Evolutionary conservation across 2,329 filamentous ascomycete genomes (phyloP).

Genomic region (Laburnicola sp.): DNA sequence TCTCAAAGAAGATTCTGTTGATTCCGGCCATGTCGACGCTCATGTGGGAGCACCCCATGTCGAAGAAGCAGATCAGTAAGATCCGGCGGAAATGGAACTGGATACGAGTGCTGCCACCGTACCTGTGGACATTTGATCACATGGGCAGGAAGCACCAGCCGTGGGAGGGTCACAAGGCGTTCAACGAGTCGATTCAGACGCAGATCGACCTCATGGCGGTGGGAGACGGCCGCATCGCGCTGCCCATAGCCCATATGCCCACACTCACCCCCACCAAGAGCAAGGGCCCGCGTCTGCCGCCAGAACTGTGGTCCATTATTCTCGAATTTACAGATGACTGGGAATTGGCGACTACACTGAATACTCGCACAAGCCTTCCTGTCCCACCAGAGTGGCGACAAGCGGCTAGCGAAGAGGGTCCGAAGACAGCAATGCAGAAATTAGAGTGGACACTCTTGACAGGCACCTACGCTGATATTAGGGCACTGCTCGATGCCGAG

Average conservation of each 20-base stretch:
- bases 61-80: constrained; percentile 83
- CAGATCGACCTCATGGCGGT: constrained; percentile 75
- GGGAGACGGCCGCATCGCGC: constrained; percentile 64
- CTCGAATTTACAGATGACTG: constrained; percentile 84
- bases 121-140: constrained; percentile 77
- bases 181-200: constrained; percentile 75
- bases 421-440: constrained; percentile 73
- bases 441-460: constrained; percentile 85
- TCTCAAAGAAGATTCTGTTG: constrained; percentile 79
- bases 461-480: constrained; percentile 69
- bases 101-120: constrained; percentile 78
- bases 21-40: constrained; percentile 86
- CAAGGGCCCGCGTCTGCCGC: constrained; percentile 61
- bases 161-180: constrained; percentile 66
- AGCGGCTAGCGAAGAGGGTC: constrained; percentile 64
- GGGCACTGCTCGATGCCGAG: constrained; percentile 70
- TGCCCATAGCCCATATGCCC: constrained; percentile 39
- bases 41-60: constrained; percentile 90
- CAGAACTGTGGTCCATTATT: constrained; percentile 88
- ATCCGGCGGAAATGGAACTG: constrained; percentile 83
- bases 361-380: constrained; percentile 76
- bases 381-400: constrained; percentile 73
- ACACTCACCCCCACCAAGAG: constrained; percentile 39
- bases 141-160: constrained; percentile 54
- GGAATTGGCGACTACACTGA: constrained; percentile 82